These are phyloP conservation scores for Xanthoconium purpureum DNA, from an alignment of 768 basidiomycete genomes.

Conservation along the genomic window DNA sequence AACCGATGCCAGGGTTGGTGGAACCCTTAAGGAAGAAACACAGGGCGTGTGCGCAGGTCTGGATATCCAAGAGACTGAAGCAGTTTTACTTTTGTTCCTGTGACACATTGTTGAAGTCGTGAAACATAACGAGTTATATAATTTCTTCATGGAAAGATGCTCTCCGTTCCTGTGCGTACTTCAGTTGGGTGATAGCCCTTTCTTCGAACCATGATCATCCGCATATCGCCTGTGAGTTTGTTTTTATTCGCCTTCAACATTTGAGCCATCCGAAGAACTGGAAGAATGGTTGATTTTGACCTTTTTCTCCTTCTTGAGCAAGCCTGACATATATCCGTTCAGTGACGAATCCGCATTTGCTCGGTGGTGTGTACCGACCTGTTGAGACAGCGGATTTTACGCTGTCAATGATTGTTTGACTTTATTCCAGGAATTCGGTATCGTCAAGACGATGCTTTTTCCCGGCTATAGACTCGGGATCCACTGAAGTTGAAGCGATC, in stretches of 20 bases:
- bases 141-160: background rate
- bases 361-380: conserved; percentile 45
- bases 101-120: too few relatives aligned
- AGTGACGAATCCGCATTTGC: background rate
- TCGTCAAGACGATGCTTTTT: conserved; percentile 92
- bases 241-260: too few relatives aligned
- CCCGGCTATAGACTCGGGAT: conserved; percentile 53
- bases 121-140: background rate
- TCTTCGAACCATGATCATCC: too few relatives aligned
- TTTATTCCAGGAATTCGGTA: conserved; percentile 88
- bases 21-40: conserved; percentile 31
- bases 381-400: conserved; percentile 88
- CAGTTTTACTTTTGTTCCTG: conserved; percentile 32
- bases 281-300: conserved; percentile 40
- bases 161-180: background rate
- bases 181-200: conserved; percentile 1
- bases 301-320: conserved; percentile 77
- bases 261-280: conserved; percentile 20
- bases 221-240: too few relatives aligned
- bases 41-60: conserved; percentile 37
- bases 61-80: conserved; percentile 48
- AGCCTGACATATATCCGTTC: conserved; percentile 42
- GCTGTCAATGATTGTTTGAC: conserved; percentile 82
- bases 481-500: conserved; percentile 43
- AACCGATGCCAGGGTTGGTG: conserved; percentile 38